phyloP scores from a whole-genome alignment of 208 protist species.

The Lotmaria passim region DNA sequence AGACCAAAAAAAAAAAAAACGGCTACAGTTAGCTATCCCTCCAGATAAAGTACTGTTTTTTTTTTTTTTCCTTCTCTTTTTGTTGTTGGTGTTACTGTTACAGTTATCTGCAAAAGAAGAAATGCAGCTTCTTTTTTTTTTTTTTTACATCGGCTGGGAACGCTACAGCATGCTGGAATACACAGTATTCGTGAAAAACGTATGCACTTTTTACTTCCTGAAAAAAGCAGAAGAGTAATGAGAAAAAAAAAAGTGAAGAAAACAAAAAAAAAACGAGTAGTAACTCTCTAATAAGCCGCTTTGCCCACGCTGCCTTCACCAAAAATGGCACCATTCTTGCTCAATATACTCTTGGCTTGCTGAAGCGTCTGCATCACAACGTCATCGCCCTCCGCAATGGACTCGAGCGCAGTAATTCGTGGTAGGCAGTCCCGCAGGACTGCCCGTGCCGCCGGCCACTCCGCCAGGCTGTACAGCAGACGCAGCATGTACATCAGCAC shows the following conservation, averaged over 20 bases:
- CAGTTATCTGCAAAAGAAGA: no score
- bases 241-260: constrained; percentile 6
- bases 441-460: constrained; percentile 59
- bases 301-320: not conserved
- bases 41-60: no score
- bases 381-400: constrained; percentile 47
- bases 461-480: constrained; percentile 66
- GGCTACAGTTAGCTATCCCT: no score
- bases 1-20: no score
- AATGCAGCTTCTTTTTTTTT: no score
- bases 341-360: constrained; percentile 31
- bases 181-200: no score
- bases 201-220: not conserved
- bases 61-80: no score
- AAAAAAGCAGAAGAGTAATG: not conserved
- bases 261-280: not conserved
- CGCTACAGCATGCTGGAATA: no score
- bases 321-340: constrained; percentile 21
- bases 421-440: constrained; percentile 47
- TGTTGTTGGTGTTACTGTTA: no score
- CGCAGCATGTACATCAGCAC: constrained; percentile 77
- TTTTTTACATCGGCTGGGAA: no score
- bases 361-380: constrained; percentile 30
- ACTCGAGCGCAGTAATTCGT: constrained; percentile 46
- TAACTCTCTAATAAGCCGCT: not conserved